Evolutionary conservation across 169 alveolate species (phyloP).

Genomic region (Cryptosporidium viatorum): DNA sequence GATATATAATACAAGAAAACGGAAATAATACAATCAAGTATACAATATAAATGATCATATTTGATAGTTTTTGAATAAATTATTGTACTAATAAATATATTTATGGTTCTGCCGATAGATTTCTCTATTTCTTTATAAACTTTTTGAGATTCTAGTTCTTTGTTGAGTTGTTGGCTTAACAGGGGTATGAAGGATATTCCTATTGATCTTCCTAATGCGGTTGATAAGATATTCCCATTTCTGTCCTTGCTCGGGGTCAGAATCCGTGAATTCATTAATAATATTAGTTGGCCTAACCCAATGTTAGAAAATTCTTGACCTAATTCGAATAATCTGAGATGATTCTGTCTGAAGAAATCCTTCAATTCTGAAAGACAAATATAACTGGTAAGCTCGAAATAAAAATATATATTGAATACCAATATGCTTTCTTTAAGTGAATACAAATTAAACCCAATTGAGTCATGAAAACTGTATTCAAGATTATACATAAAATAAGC

Average conservation of each 20-base stretch:
- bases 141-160: not conserved
- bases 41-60: conserved; percentile 19
- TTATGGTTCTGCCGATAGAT: not conserved
- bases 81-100: conserved; percentile 7
- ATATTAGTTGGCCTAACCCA: not conserved
- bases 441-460: not conserved
- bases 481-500: not conserved
- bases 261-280: not conserved
- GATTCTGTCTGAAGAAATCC: conserved; percentile 4
- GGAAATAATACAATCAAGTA: conserved; percentile 39
- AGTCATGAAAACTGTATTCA: not conserved
- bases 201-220: conserved; percentile 45
- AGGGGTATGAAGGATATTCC: conserved; percentile 44
- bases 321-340: conserved; percentile 5
- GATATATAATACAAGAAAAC: conserved; percentile 26
- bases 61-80: not conserved
- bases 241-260: not conserved
- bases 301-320: not conserved
- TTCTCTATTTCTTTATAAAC: not conserved
- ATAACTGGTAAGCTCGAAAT: not conserved
- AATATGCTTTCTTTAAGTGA: not conserved
- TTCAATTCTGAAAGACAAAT: conserved; percentile 9
- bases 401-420: not conserved
- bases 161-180: not conserved
- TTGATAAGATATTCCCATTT: not conserved